A percentile compares a stretch with the other conserved stretches of the same genome.
Conservation (phyloP, 2,329 filamentous ascomycete species). For the Apiospora phragmitis region DNA sequence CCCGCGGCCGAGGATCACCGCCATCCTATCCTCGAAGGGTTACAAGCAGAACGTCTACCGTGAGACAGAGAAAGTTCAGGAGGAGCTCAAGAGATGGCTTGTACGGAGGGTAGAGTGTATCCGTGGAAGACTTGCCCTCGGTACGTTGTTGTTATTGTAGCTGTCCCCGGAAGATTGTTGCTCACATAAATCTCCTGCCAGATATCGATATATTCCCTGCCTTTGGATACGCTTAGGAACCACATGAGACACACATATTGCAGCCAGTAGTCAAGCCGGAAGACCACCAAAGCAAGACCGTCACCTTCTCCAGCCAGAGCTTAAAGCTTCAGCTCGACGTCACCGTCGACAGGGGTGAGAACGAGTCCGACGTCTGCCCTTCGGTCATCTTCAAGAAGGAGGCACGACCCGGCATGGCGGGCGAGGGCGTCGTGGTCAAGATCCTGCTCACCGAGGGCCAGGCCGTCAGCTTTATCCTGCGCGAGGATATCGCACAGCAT, state of each 20-base stretch:
- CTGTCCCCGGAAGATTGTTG: neutral
- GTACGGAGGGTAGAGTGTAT: conserved; percentile 73
- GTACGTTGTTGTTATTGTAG: conserved; percentile 31
- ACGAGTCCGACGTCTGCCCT: conserved; percentile 48
- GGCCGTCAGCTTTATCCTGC: conserved; percentile 67
- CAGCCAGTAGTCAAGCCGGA: conserved; percentile 42
- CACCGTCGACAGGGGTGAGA: conserved; percentile 61
- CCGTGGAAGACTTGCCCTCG: conserved; percentile 63
- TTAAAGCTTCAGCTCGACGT: conserved; percentile 68
- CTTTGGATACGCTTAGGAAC: conserved; percentile 67
- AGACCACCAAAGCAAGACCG: conserved; percentile 53
- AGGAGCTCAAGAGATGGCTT: conserved; percentile 70
- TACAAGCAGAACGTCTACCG: conserved; percentile 53
- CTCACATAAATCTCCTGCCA: neutral
- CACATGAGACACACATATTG: conserved; percentile 60
- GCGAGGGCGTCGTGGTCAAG: conserved; percentile 63
- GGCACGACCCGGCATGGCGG: conserved; percentile 50
- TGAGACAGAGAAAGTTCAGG: conserved; percentile 54
- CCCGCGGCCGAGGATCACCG: conserved; percentile 63
- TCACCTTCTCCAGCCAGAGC: conserved; percentile 61
- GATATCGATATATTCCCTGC: conserved; percentile 73
- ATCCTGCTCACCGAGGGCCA: conserved; percentile 66
- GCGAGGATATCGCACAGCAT: conserved; percentile 60
- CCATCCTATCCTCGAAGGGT: conserved; percentile 46
- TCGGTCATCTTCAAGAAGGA: conserved; percentile 56